Evolutionary conservation across 1,284 basidiomycete genomes (phyloP).

Genomic region (Anthracocystis setariae): DNA sequence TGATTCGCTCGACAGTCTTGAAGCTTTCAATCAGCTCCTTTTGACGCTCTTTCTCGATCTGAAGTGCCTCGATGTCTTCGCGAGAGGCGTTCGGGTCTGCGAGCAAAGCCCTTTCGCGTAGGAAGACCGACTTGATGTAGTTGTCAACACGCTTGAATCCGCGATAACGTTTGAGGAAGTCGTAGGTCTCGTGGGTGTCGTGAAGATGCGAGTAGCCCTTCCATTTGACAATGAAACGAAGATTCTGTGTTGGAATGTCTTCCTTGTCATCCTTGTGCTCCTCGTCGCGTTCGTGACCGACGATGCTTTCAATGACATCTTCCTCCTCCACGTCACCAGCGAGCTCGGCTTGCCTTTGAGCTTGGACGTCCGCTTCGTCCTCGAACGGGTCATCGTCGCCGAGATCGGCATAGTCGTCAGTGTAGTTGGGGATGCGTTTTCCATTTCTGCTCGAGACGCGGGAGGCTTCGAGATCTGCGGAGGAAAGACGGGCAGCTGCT

Average conservation of each 20-base stretch:
- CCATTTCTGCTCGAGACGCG: slow-evolving; percentile 60
- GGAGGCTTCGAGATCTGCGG: slow-evolving; percentile 50
- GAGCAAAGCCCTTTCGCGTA: slow-evolving; percentile 79
- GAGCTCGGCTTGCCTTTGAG: slow-evolving; percentile 29
- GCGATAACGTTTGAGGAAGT: slow-evolving; percentile 85
- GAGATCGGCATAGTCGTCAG: slow-evolving; percentile 65
- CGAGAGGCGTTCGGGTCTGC: slow-evolving; percentile 77
- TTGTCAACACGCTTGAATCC: slow-evolving; percentile 98
- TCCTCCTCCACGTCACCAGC: slow-evolving; percentile 54
- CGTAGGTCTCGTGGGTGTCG: slow-evolving; percentile 96
- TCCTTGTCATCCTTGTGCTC: slow-evolving; percentile 62
- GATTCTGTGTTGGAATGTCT: slow-evolving; percentile 68
- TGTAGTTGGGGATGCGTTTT: slow-evolving; percentile 65
- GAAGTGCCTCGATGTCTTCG: slow-evolving; percentile 84
- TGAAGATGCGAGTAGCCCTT: slow-evolving; percentile 70
- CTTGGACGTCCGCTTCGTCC: slow-evolving; percentile 54
- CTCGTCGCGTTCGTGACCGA: slow-evolving; percentile 68
- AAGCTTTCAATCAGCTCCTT: slow-evolving; percentile 89
- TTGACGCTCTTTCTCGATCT: slow-evolving; percentile 86
- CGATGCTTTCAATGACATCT: slow-evolving; percentile 69
- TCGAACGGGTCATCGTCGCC: slow-evolving; percentile 66
- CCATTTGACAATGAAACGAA: slow-evolving; percentile 70
- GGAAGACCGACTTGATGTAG: slow-evolving; percentile 85
- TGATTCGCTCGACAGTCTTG: slow-evolving; percentile 90
- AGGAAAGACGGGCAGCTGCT: slow-evolving; percentile 28